These are phyloP conservation scores for Penicillium coffeae DNA, from an alignment of 495 filamentous ascomycete species.

Conservation along the genomic window DNA sequence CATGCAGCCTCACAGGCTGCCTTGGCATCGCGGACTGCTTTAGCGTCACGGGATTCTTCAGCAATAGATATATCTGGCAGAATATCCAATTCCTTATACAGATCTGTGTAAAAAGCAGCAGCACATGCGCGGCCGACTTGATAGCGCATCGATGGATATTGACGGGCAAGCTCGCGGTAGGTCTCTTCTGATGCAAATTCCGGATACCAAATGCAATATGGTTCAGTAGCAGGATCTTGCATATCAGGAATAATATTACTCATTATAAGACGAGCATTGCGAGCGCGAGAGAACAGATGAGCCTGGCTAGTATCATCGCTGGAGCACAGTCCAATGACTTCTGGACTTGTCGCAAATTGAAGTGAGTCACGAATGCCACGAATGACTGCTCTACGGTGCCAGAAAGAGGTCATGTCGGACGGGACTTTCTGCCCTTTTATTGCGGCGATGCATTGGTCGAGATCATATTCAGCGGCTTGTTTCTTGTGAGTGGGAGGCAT, in stretches of 20 bases:
- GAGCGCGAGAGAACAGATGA: neutral
- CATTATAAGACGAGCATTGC: slow-evolving; percentile 3
- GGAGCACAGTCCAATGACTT: too few species aligned
- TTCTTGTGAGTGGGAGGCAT: too few species aligned
- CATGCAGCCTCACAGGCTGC: too few species aligned
- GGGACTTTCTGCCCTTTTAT: too few species aligned
- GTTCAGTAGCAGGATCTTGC: neutral
- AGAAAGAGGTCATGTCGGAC: too few species aligned
- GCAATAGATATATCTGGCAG: slow-evolving; percentile 20
- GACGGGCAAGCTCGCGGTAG: slow-evolving; percentile 15
- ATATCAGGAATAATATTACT: slow-evolving; percentile 3
- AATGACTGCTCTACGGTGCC: too few species aligned
- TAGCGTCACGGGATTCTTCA: slow-evolving; percentile 21
- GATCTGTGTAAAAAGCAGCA: slow-evolving; percentile 15
- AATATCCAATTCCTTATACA: slow-evolving; percentile 20
- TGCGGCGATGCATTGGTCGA: too few species aligned
- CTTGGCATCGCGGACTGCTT: too few species aligned
- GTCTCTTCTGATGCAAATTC: slow-evolving; percentile 25
- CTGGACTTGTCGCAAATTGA: too few species aligned
- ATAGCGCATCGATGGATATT: slow-evolving; percentile 12
- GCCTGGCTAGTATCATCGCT: too few species aligned
- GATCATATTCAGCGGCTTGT: too few species aligned
- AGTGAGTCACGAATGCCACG: too few species aligned
- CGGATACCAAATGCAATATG: slow-evolving; percentile 28
- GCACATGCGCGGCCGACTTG: slow-evolving; percentile 20